phyloP scores from a whole-genome alignment of 169 alveolate species.

The Eimeria falciformis region DNA sequence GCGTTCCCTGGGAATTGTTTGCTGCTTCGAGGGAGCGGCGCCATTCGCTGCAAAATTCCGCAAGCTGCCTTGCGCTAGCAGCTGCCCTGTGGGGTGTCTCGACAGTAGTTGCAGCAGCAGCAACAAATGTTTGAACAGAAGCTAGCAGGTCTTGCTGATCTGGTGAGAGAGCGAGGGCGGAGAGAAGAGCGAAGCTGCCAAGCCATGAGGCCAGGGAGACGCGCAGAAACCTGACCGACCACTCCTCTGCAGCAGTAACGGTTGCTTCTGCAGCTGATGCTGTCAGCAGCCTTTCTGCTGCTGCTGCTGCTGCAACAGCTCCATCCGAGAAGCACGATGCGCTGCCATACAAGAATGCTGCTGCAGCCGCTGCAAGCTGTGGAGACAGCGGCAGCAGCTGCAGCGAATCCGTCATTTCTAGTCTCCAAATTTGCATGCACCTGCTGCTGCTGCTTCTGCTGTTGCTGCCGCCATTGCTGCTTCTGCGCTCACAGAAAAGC shows the following conservation, averaged over 20 bases:
- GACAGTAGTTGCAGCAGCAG: neutral
- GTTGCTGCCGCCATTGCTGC: slow-evolving; percentile 2
- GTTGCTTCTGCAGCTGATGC: slow-evolving; percentile 22
- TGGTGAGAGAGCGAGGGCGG: neutral
- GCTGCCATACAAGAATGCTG: slow-evolving; percentile 9
- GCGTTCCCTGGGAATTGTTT: neutral
- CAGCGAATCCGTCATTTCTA: neutral
- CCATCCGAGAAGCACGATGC: neutral
- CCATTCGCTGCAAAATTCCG: neutral
- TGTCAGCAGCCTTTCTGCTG: neutral
- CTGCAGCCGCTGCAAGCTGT: slow-evolving; percentile 1
- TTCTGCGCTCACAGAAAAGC: slow-evolving; percentile 8
- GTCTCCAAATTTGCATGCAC: neutral
- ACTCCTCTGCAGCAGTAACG: slow-evolving; percentile 41
- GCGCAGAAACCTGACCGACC: slow-evolving; percentile 9
- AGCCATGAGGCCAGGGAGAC: slow-evolving; percentile 27
- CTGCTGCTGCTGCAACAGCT: slow-evolving; percentile 57
- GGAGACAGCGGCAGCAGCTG: slow-evolving; percentile 25
- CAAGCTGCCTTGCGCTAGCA: neutral
- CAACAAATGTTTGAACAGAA: neutral
- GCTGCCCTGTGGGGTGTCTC: slow-evolving; percentile 1
- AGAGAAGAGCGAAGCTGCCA: neutral
- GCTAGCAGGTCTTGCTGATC: neutral
- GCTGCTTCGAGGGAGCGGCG: neutral
- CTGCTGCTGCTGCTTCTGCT: neutral